Conservation (phyloP, 2,329 filamentous ascomycete genomes). For the Nigrospora sphaerica region DNA sequence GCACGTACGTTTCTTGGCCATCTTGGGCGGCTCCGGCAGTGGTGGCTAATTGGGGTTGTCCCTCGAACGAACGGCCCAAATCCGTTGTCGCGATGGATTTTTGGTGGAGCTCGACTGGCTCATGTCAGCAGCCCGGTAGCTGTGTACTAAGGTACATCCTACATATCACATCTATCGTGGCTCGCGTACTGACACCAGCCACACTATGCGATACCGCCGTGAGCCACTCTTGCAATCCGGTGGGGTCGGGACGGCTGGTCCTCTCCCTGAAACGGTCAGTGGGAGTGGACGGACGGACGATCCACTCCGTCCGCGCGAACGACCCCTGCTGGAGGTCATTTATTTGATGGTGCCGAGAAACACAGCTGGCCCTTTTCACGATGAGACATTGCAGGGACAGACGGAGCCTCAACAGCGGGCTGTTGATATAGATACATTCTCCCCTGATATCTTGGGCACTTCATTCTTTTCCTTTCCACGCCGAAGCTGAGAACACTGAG, state of each 20-base stretch:
- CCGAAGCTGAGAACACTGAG: not conserved
- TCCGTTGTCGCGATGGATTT: conserved; percentile 2
- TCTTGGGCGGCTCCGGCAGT: conserved; percentile 1
- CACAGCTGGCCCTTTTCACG: conserved; percentile 7
- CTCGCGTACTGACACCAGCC: too few relatives aligned
- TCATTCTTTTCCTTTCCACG: conserved; percentile 4
- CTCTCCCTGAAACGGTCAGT: too few relatives aligned
- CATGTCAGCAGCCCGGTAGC: too few relatives aligned
- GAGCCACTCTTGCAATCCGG: too few relatives aligned
- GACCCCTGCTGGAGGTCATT: too few relatives aligned
- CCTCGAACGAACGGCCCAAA: too few relatives aligned
- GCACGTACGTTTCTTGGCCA: conserved; percentile 9
- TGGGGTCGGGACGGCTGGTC: too few relatives aligned
- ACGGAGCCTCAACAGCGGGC: conserved; percentile 19
- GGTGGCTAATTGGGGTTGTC: not conserved
- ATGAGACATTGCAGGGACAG: conserved; percentile 1
- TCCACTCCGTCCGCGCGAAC: too few relatives aligned
- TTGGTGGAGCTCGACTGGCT: conserved; percentile 4
- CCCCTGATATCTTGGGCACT: not conserved
- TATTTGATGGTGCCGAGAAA: conserved; percentile 1
- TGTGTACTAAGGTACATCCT: too few relatives aligned
- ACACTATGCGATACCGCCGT: too few relatives aligned
- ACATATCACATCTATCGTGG: too few relatives aligned
- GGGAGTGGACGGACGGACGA: too few relatives aligned
- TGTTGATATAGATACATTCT: conserved; percentile 14